Evolutionary conservation across 768 basidiomycete genomes (phyloP), one percentile per base, ranked within the genome.

Genomic region (Lactarius pseudohatsudake): DNA sequence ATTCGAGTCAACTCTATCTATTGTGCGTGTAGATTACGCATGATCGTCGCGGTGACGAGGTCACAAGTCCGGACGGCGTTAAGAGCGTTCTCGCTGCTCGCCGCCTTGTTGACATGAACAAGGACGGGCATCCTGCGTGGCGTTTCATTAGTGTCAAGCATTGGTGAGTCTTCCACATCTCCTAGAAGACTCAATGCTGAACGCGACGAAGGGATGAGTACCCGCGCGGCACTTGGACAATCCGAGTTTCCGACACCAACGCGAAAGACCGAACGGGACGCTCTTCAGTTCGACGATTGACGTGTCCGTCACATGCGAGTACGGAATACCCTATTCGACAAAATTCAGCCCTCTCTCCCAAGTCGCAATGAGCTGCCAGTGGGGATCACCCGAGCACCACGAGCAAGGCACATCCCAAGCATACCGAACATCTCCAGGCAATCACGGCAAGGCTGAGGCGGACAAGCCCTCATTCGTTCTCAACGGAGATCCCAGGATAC

Each of bases 121-220:
- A 72, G 5, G 82, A 81, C 9, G 96, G 97, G 11, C 96, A 84
- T 75, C 85, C 86, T n/a, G 96, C 93, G 0, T 99, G 97, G 97
- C 89, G 84, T 20, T 99, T 99, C 76, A 98, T 98, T 94, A 86
- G 87, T 38, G 85, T 98, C 63, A 99, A 99, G 77, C 97, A 99
- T 73, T 99, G 97, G 96, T 96, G 65, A 75, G 86, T 77, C 45
- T 65, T 41, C 15, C 70, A 43, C 57, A 30, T 34, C 34, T 56
- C 20, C 66, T 41, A 16, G 8, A 28, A 9, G 22, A 58, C 32
- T 43, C 43, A 41, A 61, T 67, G 18, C 65, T 76, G 45, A 78
- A 65, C 34, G 0, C 50, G 22, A 41, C 13, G 32, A 68, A 98
- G 96, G 96, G 95, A 91, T 45, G 97, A 99, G 78, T 81, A 92